Evolutionary conservation across 495 filamentous ascomycete species (phyloP).

Genomic region (Astrothelium macrocarpum): DNA sequence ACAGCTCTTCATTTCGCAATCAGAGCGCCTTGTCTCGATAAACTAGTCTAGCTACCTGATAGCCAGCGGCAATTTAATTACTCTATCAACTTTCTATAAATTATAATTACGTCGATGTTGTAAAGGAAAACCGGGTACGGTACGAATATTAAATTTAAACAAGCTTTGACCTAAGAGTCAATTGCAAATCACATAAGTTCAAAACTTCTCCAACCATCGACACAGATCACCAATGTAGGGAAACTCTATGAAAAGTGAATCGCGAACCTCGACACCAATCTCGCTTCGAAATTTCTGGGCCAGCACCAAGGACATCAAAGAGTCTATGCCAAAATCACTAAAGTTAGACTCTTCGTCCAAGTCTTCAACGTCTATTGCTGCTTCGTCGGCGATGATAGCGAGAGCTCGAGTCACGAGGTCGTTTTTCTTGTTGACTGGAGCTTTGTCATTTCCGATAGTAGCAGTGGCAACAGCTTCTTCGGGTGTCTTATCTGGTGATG

Average conservation of each 20-base stretch:
- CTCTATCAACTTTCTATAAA: no score
- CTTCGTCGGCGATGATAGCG: slow-evolving; percentile 51
- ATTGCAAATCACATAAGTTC: no score
- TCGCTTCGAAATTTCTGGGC: slow-evolving; percentile 38
- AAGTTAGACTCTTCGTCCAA: slow-evolving; percentile 45
- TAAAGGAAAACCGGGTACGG: no score
- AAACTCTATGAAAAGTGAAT: neutral
- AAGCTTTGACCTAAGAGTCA: no score
- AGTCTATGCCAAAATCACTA: slow-evolving; percentile 45
- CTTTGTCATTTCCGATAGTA: neutral
- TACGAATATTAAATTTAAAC: no score
- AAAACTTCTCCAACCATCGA: neutral
- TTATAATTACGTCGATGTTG: no score
- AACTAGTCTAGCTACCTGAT: no score
- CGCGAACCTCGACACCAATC: slow-evolving; percentile 24
- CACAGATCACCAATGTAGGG: neutral
- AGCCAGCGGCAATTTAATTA: no score
- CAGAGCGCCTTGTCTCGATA: no score
- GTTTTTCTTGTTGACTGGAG: neutral
- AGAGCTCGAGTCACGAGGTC: neutral
- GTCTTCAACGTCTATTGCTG: slow-evolving; percentile 53
- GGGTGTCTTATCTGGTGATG: neutral
- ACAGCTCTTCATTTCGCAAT: no score
- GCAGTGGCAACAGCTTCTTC: neutral
- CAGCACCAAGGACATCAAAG: slow-evolving; percentile 42